Conservation (phyloP, 1,139 yeast species). For the Hanseniaspora uvarum region DNA sequence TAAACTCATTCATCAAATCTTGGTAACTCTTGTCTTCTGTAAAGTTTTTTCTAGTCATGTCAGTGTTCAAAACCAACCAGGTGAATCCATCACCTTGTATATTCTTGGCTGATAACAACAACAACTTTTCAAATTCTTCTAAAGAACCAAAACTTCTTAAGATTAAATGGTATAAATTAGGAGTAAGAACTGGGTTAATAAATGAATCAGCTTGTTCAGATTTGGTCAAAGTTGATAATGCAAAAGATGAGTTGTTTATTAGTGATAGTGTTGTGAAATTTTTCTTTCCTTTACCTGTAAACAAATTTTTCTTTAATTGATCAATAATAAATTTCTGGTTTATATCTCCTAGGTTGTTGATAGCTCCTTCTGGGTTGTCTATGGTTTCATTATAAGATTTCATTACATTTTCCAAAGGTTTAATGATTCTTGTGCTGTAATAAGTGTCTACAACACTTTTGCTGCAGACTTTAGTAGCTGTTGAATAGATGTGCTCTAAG, state of each 20-base stretch:
- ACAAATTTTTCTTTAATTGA: neutral
- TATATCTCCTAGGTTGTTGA: neutral
- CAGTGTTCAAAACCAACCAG: constrained; percentile 54
- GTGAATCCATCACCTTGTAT: constrained; percentile 68
- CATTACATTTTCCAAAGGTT: constrained; percentile 1
- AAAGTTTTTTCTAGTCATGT: constrained; percentile 28
- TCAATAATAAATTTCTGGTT: neutral
- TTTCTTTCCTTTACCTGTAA: neutral
- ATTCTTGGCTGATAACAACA: constrained; percentile 51
- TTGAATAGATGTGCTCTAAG: neutral
- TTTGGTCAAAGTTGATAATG: constrained; percentile 1
- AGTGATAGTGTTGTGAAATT: constrained; percentile 1
- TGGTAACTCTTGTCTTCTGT: constrained; percentile 20
- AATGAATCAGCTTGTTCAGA: neutral
- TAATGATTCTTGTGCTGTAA: neutral
- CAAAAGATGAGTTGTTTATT: constrained; percentile 3
- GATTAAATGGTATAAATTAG: constrained; percentile 23
- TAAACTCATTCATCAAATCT: constrained; percentile 22
- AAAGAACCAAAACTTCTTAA: constrained; percentile 52
- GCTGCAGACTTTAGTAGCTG: constrained; percentile 2
- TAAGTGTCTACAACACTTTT: neutral
- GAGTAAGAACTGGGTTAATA: neutral
- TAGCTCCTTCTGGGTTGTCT: neutral
- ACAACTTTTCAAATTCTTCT: constrained; percentile 52
- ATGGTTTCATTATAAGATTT: neutral